These are phyloP conservation scores for Jackrogersella multiformis DNA, from an alignment of 495 filamentous ascomycete genomes.

Conservation along the genomic window DNA sequence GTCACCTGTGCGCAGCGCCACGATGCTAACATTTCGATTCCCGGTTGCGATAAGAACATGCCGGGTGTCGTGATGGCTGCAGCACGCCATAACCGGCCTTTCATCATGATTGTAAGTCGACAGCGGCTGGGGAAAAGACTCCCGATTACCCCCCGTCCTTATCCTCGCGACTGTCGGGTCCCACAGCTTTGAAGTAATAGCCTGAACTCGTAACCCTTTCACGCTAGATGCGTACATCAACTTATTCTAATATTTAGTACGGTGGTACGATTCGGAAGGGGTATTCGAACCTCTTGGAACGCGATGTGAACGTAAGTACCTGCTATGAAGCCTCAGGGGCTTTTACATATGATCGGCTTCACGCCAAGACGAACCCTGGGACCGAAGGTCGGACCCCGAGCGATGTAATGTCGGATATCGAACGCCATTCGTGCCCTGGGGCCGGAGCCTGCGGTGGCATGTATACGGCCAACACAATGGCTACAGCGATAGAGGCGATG, in stretches of 20 bases:
- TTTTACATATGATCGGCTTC: conserved; percentile 75
- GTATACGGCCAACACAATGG: conserved; percentile 98
- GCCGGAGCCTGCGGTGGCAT: conserved; percentile 97
- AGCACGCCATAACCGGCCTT: conserved; percentile 90
- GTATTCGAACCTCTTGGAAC: conserved; percentile 77
- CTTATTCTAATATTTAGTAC: conserved; percentile 57
- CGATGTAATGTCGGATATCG: conserved; percentile 88
- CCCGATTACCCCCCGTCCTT: not conserved
- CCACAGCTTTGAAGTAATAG: not conserved
- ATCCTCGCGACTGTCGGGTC: too few species aligned
- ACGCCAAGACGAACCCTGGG: conserved; percentile 53
- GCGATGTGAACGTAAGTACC: conserved; percentile 86
- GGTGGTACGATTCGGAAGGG: conserved; percentile 91
- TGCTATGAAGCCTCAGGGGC: conserved; percentile 94
- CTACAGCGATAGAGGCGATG: conserved; percentile 95
- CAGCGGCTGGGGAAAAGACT: not conserved
- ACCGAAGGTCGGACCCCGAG: conserved; percentile 63
- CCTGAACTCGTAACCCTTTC: not conserved
- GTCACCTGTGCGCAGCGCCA: conserved; percentile 89
- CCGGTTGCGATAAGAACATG: conserved; percentile 99
- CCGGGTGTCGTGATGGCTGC: conserved; percentile 75
- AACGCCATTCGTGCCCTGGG: conserved; percentile 86
- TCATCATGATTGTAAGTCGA: conserved; percentile 61
- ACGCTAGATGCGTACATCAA: not conserved
- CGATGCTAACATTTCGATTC: conserved; percentile 94